Conservation (phyloP, 2,329 filamentous ascomycete genomes). For the Fusarium tuaranense region DNA sequence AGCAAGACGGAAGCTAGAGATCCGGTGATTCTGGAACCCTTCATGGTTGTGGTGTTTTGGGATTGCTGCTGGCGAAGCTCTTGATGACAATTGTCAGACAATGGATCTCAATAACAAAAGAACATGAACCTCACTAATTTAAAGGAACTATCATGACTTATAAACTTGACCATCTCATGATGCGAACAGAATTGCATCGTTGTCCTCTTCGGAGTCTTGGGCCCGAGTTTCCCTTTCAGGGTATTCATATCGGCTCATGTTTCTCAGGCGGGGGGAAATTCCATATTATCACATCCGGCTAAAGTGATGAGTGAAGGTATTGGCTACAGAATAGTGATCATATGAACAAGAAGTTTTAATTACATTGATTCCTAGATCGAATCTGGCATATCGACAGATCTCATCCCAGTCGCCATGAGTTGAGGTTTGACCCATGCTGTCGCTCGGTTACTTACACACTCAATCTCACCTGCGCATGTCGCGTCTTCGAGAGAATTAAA, state of each 20-base stretch:
- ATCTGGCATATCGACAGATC: not conserved
- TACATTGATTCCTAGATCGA: not conserved
- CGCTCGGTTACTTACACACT: not conserved
- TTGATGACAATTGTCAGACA: not conserved
- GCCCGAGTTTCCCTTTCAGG: slow-evolving; percentile 43
- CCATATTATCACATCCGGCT: not conserved
- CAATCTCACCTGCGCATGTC: not conserved
- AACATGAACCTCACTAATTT: not conserved
- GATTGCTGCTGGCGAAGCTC: not conserved
- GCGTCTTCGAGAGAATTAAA: not conserved
- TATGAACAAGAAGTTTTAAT: not conserved
- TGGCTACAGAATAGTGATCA: not conserved
- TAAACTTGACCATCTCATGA: slow-evolving; percentile 14
- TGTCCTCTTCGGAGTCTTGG: slow-evolving; percentile 46
- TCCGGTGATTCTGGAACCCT: slow-evolving; percentile 20
- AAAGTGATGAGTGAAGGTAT: not conserved
- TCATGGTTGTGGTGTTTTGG: slow-evolving; percentile 36
- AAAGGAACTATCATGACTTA: slow-evolving; percentile 13
- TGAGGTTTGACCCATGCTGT: not conserved
- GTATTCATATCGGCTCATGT: slow-evolving; percentile 11
- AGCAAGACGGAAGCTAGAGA: slow-evolving; percentile 14
- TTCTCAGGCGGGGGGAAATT: not conserved
- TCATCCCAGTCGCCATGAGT: not conserved
- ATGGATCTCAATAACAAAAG: not conserved
- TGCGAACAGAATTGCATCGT: slow-evolving; percentile 25